These are phyloP conservation scores for Saturnispora halmiae DNA, from an alignment of 805 yeast species.

Conservation along the genomic window DNA sequence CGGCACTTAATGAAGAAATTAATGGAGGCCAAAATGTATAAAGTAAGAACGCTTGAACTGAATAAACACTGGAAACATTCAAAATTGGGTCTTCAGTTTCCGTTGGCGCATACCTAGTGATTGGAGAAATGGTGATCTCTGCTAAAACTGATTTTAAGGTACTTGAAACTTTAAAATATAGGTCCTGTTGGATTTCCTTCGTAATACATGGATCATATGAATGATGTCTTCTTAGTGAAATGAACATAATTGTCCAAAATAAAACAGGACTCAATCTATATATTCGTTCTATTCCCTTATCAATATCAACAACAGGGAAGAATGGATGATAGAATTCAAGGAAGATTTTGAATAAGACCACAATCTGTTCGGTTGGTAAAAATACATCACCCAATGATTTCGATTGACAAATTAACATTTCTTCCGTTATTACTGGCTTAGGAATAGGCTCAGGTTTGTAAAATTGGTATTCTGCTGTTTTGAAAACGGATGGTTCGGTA, in stretches of 20 bases:
- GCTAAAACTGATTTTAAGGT: constrained; percentile 69
- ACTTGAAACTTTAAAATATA: constrained; percentile 58
- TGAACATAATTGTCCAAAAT: constrained; percentile 89
- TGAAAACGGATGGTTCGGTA: constrained; percentile 6
- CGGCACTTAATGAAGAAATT: constrained; percentile 89
- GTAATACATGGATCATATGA: constrained; percentile 19
- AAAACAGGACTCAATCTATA: constrained; percentile 76
- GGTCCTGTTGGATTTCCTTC: constrained; percentile 24
- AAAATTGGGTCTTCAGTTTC: constrained; percentile 74
- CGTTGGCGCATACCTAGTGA: constrained; percentile 71
- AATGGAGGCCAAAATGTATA: constrained; percentile 95
- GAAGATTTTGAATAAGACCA: constrained; percentile 57
- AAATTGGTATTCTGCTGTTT: constrained; percentile 8
- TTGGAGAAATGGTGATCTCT: constrained; percentile 84
- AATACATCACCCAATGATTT: constrained; percentile 65
- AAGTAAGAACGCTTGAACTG: constrained; percentile 85
- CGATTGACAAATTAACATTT: constrained; percentile 46
- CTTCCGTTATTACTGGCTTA: constrained; percentile 14
- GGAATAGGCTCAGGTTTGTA: constrained; percentile 18
- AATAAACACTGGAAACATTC: constrained; percentile 84
- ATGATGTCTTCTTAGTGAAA: constrained; percentile 62
- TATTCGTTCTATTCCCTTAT: constrained; percentile 72
- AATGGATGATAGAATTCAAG: constrained; percentile 73
- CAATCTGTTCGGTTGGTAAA: constrained; percentile 52
- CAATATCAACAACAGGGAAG: constrained; percentile 78